These are phyloP conservation scores for Thoreauomyces humboldtii DNA, from an alignment of 192 early-diverging fungal species.

Conservation along the genomic window DNA sequence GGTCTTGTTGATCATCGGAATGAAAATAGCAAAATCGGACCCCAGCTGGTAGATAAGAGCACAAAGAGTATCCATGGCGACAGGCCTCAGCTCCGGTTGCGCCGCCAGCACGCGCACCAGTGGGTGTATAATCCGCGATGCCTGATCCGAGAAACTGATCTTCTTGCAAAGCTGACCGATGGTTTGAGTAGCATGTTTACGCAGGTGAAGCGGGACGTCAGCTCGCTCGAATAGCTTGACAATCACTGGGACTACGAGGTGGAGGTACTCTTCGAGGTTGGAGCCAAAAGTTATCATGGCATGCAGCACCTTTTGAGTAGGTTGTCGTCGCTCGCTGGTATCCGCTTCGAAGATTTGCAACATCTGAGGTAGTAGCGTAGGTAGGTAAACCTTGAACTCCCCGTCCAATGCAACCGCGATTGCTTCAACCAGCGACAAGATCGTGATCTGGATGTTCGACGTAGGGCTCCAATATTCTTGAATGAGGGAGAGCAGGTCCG, in stretches of 20 bases:
- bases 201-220: conserved; percentile 58
- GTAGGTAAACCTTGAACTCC: conserved; percentile 83
- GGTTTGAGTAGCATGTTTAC: conserved; percentile 65
- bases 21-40: conserved; percentile 81
- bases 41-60: conserved; percentile 80
- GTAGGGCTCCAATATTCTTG: conserved; percentile 71
- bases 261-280: conserved; percentile 90
- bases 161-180: conserved; percentile 72
- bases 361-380: conserved; percentile 76
- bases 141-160: conserved; percentile 80
- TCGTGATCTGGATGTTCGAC: conserved; percentile 75
- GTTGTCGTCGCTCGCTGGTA: conserved; percentile 60
- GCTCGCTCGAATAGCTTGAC: conserved; percentile 76
- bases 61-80: conserved; percentile 80
- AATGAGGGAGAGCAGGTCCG: conserved; percentile 76
- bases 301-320: conserved; percentile 67
- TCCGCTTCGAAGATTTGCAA: conserved; percentile 84
- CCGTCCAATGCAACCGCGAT: conserved; percentile 82
- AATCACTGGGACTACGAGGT: conserved; percentile 82
- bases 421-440: conserved; percentile 81
- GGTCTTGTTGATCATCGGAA: conserved; percentile 77
- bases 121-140: conserved; percentile 82
- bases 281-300: conserved; percentile 79
- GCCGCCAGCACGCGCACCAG: conserved; percentile 72
- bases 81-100: conserved; percentile 52